Percentiles rank a stretch among this genome's conserved stretches.
phyloP scores from a whole-genome alignment of 768 basidiomycete species.

The Termitomyces sp. region DNA sequence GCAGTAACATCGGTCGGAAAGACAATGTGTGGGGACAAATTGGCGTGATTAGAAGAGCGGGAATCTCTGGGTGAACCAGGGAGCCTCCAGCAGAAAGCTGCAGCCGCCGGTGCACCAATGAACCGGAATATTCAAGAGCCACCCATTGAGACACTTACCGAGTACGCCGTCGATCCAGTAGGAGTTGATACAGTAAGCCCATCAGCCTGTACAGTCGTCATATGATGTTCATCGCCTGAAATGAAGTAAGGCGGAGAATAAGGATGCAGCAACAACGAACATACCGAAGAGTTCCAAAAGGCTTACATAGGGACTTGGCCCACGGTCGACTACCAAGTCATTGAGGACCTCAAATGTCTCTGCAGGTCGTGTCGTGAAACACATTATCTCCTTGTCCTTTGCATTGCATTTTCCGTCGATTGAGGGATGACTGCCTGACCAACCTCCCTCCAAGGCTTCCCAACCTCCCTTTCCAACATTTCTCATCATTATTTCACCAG shows the following conservation, averaged over 20 bases:
- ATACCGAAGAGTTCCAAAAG: slow-evolving; percentile 92
- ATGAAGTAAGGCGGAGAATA: neutral
- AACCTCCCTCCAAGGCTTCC: slow-evolving; percentile 91
- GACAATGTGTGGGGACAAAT: slow-evolving; percentile 98
- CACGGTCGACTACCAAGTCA: slow-evolving; percentile 95
- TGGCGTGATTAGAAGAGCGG: slow-evolving; percentile 92
- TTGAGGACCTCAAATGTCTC: slow-evolving; percentile 97
- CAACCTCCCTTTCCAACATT: slow-evolving; percentile 87
- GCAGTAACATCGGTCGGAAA: slow-evolving; percentile 97
- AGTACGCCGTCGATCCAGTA: slow-evolving; percentile 98
- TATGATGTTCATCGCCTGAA: slow-evolving; percentile 94
- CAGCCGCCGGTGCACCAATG: neutral
- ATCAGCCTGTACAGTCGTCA: slow-evolving; percentile 99
- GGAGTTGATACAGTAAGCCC: slow-evolving; percentile 94
- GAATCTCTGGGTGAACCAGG: slow-evolving; percentile 96
- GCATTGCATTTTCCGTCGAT: slow-evolving; percentile 38
- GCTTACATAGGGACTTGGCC: slow-evolving; percentile 97
- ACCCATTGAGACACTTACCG: slow-evolving; percentile 44
- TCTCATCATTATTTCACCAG: slow-evolving; percentile 97
- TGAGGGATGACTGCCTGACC: slow-evolving; percentile 36
- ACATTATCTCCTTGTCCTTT: slow-evolving; percentile 97
- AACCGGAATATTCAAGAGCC: neutral
- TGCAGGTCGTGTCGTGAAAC: slow-evolving; percentile 89
- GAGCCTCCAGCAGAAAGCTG: slow-evolving; percentile 95
- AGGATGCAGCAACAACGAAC: slow-evolving; percentile 22